A percentile compares a stretch with the other conserved stretches of the same genome.
These are phyloP conservation scores for Cnidoscolus chayamansa DNA, from an alignment of 441 rosid genomes.

Conservation along the genomic window DNA sequence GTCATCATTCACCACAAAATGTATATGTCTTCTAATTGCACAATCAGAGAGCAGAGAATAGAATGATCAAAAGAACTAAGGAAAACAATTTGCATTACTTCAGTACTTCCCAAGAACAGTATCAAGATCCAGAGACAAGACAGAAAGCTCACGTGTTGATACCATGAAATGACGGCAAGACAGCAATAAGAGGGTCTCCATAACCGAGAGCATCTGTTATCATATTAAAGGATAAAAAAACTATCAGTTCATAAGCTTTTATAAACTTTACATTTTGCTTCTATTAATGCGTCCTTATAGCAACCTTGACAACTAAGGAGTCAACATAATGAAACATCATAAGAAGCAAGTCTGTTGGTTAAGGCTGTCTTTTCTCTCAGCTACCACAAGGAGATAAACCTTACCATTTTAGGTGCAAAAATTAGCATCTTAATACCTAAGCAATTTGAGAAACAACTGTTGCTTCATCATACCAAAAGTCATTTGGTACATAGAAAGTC, in stretches of 20 bases:
- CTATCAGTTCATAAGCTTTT: background rate
- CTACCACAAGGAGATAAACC: background rate
- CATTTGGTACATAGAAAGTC: background rate
- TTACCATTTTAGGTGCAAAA: background rate
- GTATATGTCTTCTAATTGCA: slow-evolving; percentile 15
- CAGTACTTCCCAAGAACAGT: slow-evolving; percentile 2
- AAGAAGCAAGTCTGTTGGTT: background rate
- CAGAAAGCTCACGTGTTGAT: slow-evolving; percentile 40
- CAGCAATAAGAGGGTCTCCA: slow-evolving; percentile 83
- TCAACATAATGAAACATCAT: background rate
- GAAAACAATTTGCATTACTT: slow-evolving; percentile 21
- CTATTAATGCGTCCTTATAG: background rate
- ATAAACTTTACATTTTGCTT: background rate
- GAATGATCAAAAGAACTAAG: slow-evolving; percentile 11
- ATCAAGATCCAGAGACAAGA: slow-evolving; percentile 16
- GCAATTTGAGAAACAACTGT: background rate
- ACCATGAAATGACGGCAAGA: slow-evolving; percentile 74
- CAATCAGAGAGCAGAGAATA: slow-evolving; percentile 12
- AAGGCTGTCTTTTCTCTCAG: background rate
- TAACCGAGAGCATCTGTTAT: slow-evolving; percentile 70
- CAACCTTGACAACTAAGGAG: background rate
- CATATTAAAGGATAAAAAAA: background rate
- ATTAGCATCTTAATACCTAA: background rate
- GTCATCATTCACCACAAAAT: slow-evolving; percentile 14
- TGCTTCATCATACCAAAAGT: background rate